Evolutionary conservation across 108 stramenopile genomes (phyloP).

Genomic region (Pseudonitzschia delicatissima): DNA sequence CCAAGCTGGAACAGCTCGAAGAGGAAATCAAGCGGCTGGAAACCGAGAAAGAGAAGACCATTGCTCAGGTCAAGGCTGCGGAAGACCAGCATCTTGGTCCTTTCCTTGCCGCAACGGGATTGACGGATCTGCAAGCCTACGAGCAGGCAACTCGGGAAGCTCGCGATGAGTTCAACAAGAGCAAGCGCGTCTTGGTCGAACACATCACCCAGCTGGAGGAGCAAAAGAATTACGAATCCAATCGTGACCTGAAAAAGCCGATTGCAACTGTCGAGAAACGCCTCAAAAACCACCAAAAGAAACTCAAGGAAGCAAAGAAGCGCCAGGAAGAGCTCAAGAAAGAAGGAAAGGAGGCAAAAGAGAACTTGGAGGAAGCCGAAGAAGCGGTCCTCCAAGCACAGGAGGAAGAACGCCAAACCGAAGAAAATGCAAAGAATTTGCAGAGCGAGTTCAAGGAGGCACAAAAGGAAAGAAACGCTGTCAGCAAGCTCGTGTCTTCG

Average conservation of each 20-base stretch:
- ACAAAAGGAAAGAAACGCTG: constrained; percentile 50
- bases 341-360: constrained; percentile 40
- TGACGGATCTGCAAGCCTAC: constrained; percentile 77
- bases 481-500: constrained; percentile 59
- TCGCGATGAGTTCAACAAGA: constrained; percentile 77
- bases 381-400: constrained; percentile 51
- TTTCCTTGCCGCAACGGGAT: constrained; percentile 79
- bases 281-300: constrained; percentile 48
- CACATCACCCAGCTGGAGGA: constrained; percentile 71
- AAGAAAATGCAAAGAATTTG: constrained; percentile 63
- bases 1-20: constrained; percentile 40
- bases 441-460: constrained; percentile 64
- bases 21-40: constrained; percentile 51
- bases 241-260: constrained; percentile 40
- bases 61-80: constrained; percentile 58
- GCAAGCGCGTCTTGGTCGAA: constrained; percentile 64
- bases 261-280: constrained; percentile 38
- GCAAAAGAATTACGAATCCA: constrained; percentile 53
- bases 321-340: constrained; percentile 47
- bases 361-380: constrained; percentile 70
- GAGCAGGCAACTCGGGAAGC: constrained; percentile 79
- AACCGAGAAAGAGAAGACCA: constrained; percentile 35
- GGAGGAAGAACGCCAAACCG: constrained; percentile 55
- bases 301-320: constrained; percentile 47
- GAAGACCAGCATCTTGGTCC: constrained; percentile 79